A percentile compares a stretch with the other conserved stretches of the same genome.
phyloP scores from a whole-genome alignment of 2,329 filamentous ascomycete species.

The Fusarium setosum region DNA sequence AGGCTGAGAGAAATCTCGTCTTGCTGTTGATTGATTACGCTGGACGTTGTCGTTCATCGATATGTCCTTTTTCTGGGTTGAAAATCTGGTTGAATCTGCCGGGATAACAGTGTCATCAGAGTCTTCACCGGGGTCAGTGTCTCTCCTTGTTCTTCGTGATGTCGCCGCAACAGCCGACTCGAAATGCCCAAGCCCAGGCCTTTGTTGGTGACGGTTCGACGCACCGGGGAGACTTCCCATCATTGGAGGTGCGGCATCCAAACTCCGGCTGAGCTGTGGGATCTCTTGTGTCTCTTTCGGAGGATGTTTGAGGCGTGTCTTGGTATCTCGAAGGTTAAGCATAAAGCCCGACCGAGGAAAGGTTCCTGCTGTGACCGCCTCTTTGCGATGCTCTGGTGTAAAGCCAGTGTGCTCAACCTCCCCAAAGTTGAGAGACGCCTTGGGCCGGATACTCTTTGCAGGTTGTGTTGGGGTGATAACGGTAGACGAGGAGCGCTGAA shows the following conservation, averaged over 20 bases:
- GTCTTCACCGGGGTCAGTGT: neutral
- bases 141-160: constrained; percentile 14
- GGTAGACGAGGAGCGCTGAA: constrained; percentile 29
- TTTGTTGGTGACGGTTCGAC: constrained; percentile 7
- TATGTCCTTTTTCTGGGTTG: neutral
- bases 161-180: constrained; percentile 21
- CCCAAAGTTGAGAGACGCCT: constrained; percentile 26
- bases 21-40: constrained; percentile 2
- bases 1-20: constrained; percentile 19
- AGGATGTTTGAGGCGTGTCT: constrained; percentile 18
- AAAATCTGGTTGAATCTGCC: neutral
- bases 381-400: constrained; percentile 29
- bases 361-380: neutral
- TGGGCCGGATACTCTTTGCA: constrained; percentile 9
- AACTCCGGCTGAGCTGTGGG: neutral
- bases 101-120: neutral
- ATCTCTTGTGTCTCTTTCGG: neutral
- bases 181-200: constrained; percentile 5
- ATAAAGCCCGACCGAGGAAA: constrained; percentile 24
- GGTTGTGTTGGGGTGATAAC: constrained; percentile 37
- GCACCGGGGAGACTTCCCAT: constrained; percentile 6
- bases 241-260: constrained; percentile 2
- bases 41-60: neutral
- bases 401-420: constrained; percentile 33
- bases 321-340: constrained; percentile 26